phyloP scores from a whole-genome alignment of 2,329 filamentous ascomycete genomes.

The Passalora sequoiae region DNA sequence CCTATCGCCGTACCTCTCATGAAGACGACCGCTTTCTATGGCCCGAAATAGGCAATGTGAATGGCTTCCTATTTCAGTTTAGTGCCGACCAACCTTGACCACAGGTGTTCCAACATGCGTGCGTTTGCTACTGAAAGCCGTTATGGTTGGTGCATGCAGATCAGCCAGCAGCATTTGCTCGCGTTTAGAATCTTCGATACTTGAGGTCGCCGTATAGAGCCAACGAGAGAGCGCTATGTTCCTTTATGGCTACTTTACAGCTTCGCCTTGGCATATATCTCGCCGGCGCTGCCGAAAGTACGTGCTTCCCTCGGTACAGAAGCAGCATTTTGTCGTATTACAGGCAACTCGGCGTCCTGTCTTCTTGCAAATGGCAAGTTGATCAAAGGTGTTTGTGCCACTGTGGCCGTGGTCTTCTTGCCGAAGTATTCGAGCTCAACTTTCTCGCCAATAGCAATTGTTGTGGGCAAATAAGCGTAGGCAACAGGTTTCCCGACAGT shows the following conservation, averaged over 20 bases:
- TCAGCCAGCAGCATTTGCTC: too few relatives aligned
- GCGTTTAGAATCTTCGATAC: too few relatives aligned
- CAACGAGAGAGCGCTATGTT: too few relatives aligned
- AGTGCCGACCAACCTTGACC: background rate
- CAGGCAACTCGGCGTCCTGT: conserved; percentile 2
- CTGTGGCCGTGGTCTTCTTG: conserved; percentile 49
- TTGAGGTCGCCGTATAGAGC: too few relatives aligned
- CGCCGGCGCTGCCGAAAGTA: background rate
- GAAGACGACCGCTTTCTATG: too few relatives aligned
- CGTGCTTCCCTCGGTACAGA: background rate
- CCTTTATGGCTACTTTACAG: too few relatives aligned
- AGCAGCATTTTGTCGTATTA: background rate
- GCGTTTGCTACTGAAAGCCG: too few relatives aligned
- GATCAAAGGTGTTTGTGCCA: conserved; percentile 26
- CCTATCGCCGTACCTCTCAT: background rate
- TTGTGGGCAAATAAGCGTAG: conserved; percentile 53
- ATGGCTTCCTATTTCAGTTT: background rate
- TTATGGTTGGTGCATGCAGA: too few relatives aligned
- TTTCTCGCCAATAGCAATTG: conserved; percentile 43
- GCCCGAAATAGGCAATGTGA: background rate
- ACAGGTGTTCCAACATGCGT: too few relatives aligned
- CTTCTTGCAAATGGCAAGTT: background rate
- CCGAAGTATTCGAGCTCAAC: conserved; percentile 62
- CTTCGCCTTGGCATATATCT: background rate
- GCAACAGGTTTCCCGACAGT: conserved; percentile 55